Evolutionary conservation across 345 rosid genomes (phyloP).

Genomic region (Ceriops decandra): DNA sequence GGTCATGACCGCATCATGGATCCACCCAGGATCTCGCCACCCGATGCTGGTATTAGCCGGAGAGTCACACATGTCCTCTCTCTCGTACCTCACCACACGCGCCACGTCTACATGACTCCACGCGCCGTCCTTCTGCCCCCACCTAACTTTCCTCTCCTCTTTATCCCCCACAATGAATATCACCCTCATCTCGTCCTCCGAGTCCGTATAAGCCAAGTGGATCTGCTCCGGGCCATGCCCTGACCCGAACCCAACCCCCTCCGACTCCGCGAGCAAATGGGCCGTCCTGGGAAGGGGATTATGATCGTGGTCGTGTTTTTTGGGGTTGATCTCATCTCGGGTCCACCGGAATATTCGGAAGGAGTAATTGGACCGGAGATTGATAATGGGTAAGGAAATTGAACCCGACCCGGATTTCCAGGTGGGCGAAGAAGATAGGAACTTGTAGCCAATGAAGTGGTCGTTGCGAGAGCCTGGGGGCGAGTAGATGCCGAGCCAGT

Average conservation of each 20-base stretch:
- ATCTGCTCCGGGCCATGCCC: conserved; percentile 66
- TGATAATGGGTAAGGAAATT: conserved; percentile 61
- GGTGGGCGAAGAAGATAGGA: conserved; percentile 53
- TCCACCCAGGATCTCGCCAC: conserved; percentile 98
- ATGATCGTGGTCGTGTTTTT: conserved; percentile 62
- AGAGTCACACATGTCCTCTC: conserved; percentile 70
- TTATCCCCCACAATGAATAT: conserved; percentile 66
- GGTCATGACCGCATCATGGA: conserved; percentile 59
- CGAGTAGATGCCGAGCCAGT: conserved; percentile 87
- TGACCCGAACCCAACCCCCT: conserved; percentile 35
- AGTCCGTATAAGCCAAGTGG: conserved; percentile 63
- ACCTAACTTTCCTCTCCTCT: conserved; percentile 57
- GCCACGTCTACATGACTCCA: conserved; percentile 33
- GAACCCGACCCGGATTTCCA: conserved; percentile 75
- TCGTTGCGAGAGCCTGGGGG: conserved; percentile 69
- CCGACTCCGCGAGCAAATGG: conserved; percentile 53
- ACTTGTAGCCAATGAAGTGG: conserved; percentile 73
- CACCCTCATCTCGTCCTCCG: conserved; percentile 75
- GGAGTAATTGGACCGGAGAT: conserved; percentile 71
- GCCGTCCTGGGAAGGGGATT: conserved; percentile 75
- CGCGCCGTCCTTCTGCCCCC: conserved; percentile 51
- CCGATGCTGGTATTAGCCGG: conserved; percentile 74
- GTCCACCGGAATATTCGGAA: conserved; percentile 93
- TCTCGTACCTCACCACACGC: conserved; percentile 68
- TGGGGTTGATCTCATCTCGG: conserved; percentile 57